Percentiles rank a stretch among this genome's conserved stretches.
phyloP scores from a whole-genome alignment of 164 flowering plant genomes.

The Magnolia sinica region DNA sequence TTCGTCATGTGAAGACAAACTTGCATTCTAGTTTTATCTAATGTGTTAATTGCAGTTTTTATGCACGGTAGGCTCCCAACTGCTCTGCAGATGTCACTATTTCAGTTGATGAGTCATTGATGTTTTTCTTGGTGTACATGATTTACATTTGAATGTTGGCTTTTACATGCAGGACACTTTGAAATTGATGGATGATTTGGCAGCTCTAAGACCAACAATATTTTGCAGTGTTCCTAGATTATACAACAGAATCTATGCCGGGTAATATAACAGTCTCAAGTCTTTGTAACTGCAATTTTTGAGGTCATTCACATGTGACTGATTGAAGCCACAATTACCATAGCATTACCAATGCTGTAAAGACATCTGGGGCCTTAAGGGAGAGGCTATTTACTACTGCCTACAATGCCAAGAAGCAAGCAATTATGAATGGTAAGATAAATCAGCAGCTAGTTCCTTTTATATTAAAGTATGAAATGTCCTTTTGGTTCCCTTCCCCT shows the following conservation, averaged over 20 bases:
- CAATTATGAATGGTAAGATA: constrained; percentile 66
- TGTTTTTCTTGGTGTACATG: background rate
- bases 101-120: background rate
- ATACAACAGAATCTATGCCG: constrained; percentile 82
- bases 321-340: constrained; percentile 6
- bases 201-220: constrained; percentile 80
- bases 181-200: constrained; percentile 94
- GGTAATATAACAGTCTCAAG: constrained; percentile 26
- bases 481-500: too few relatives aligned
- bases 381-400: constrained; percentile 90
- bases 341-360: constrained; percentile 87
- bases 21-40: too few relatives aligned
- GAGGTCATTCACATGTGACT: background rate
- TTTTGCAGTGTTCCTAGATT: constrained; percentile 96
- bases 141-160: background rate
- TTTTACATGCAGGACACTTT: constrained; percentile 69
- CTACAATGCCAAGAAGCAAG: constrained; percentile 87
- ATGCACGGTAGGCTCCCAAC: too few relatives aligned
- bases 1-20: too few relatives aligned
- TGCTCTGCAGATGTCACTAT: too few relatives aligned
- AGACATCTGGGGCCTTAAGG: constrained; percentile 71
- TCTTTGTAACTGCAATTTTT: background rate
- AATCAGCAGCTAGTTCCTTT: background rate
- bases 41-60: too few relatives aligned
- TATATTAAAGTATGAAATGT: background rate